Evolutionary conservation across 2,329 filamentous ascomycete species (phyloP), one percentile per base, ranked within the genome.

Genomic region (Eutypella sp.): DNA sequence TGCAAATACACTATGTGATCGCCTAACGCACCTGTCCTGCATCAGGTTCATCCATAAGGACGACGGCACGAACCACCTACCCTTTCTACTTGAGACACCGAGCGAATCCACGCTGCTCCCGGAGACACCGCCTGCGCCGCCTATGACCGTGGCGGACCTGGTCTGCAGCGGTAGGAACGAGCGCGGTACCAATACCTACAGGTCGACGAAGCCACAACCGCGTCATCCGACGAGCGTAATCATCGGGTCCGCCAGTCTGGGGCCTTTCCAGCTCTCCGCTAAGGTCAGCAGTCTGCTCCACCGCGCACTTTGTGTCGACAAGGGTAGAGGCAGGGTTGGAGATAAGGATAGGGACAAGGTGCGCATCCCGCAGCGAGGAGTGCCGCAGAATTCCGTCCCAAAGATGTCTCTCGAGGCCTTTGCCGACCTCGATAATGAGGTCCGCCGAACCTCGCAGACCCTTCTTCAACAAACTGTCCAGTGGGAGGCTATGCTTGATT

Each of bases 21-120:
- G n/a, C n/a, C n/a, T n/a, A n/a, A n/a, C n/a, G n/a, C n/a, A n/a
- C 10, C 47, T 55, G 23, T 57, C 42, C 11, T 4, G 19, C n/a
- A 23, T 20, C 45, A 64, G 62, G 40, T 63, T 60, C 36, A 54
- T 65, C 24, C 62, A 63, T 37, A 57, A 61, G 38, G 61, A 64
- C 34, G 60, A 63, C 34, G 44, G 44, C 5, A 54, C 55, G 25
- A 54, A 55, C 42, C 49, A 57, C 23, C 46, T 64, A 6, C 61
- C 61, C 4, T 65, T 65, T 43, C 51, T 64, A n/a, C 48, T 64
- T 10, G 61, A 63, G 38, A 59, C 52, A 29, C 62, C 62, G 7
- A 57, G 44, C 20, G 48, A 49, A 8, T 50, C 53, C 29, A 62
- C 62, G 23, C 48, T 62, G 1, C 55, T 65, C 13, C 62, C 62